Evolutionary conservation across 73 alveolate species (phyloP).

Genomic region (Paramecium octaurelia): DNA sequence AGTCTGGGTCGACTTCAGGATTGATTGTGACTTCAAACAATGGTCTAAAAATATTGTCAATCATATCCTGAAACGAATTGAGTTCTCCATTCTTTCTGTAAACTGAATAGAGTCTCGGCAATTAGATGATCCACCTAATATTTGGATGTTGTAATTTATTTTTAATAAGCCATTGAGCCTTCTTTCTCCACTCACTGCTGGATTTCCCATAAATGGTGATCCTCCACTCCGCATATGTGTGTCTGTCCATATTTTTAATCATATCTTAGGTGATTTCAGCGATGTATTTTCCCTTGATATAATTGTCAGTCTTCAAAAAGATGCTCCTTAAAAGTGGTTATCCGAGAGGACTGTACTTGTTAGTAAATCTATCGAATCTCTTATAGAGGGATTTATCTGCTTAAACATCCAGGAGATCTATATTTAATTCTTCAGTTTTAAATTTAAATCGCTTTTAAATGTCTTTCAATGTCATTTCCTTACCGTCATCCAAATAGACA

Average conservation of each 20-base stretch:
- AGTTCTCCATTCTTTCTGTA: slow-evolving; percentile 62
- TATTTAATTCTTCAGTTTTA: slow-evolving; percentile 6
- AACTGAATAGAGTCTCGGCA: slow-evolving; percentile 73
- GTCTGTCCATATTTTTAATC: slow-evolving; percentile 63
- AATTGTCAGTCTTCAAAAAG: slow-evolving; percentile 78
- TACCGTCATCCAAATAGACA: slow-evolving; percentile 24
- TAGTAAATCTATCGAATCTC: slow-evolving; percentile 78
- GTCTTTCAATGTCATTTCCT: slow-evolving; percentile 15
- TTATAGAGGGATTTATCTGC: slow-evolving; percentile 76
- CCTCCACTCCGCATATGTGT: slow-evolving; percentile 71
- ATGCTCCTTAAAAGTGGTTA: slow-evolving; percentile 72
- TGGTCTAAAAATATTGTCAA: slow-evolving; percentile 63
- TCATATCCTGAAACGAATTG: slow-evolving; percentile 71
- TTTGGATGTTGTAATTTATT: slow-evolving; percentile 62
- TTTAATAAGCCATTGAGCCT: slow-evolving; percentile 72
- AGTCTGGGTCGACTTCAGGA: slow-evolving; percentile 52
- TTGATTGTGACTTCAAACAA: slow-evolving; percentile 52
- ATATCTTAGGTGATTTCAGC: slow-evolving; percentile 75
- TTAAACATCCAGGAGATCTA: slow-evolving; percentile 53
- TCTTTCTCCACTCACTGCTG: slow-evolving; percentile 67
- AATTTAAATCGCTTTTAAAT: slow-evolving; percentile 34
- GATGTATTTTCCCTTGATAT: slow-evolving; percentile 69
- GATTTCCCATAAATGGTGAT: slow-evolving; percentile 74
- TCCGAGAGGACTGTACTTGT: slow-evolving; percentile 78
- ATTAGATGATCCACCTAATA: slow-evolving; percentile 76